Evolutionary conservation across 805 yeast genomes (phyloP), one percentile per base, ranked within the genome.

Genomic region (Cyberlindnera samutprakarnensis): DNA sequence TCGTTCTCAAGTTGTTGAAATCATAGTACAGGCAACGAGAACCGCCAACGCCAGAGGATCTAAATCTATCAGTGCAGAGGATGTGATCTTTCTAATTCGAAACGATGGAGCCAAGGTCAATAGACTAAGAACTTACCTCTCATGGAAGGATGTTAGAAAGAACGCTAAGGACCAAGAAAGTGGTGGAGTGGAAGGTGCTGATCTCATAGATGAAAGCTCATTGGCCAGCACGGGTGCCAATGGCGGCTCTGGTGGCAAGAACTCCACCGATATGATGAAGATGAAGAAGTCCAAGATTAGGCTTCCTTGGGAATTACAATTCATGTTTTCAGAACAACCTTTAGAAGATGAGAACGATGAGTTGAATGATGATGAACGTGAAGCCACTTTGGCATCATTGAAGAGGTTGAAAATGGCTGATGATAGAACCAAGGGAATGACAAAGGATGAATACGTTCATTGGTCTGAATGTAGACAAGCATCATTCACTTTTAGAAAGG

Each of bases 391-490:
- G 18, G 92, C 94, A 0, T 85, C 94, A n/a, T 61, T 86, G 55
- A 86, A 87, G 54, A 66, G 96, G 36, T 68, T 92, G 43, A 86
- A 87, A 49, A 78, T 75, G 57, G 96, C 96, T 4, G 98, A 92
- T 57, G 96, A 92, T 31, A 68, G 98, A 40, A 92, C 98, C 0
- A 74, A 68, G 42, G 72, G 80, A 44, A 92, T 92, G 98, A 92
- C 98, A 1, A 81, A 78, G 51, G 96, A 92, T 48, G 98, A 92
- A 53, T 92, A 92, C 50, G 98, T 88, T 13, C 98, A 92, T 54
- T 92, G 97, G 96, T 84, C 95, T 10, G 98, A 92, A 51, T 92
- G 98, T 59, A 73, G 98, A 40, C 98, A 92, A 56, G 97, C 97
- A 1, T 79, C 94, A 37, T 92, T 92, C 55, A 92, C 98, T 1